Conservation (phyloP, 331 rosid species). For the Malus hybrid region DNA sequence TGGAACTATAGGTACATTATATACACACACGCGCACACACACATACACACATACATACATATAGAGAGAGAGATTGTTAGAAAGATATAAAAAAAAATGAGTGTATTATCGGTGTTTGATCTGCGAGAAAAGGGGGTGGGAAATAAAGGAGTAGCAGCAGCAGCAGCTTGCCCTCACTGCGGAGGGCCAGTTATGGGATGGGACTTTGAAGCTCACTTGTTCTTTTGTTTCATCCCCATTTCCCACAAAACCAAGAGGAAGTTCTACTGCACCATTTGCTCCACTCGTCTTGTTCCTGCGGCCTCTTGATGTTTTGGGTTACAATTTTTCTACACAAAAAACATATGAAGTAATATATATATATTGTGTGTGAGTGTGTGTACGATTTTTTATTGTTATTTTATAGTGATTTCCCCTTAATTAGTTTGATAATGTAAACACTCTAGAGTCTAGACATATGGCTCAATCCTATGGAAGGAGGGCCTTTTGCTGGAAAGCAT, state of each 20-base stretch:
- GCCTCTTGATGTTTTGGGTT: background rate
- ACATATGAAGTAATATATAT: too few species aligned
- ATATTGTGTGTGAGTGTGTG: too few species aligned
- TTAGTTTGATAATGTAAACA: too few species aligned
- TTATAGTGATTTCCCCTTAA: too few species aligned
- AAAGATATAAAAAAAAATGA: background rate
- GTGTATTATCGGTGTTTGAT: slow-evolving; percentile 17
- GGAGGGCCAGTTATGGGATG: slow-evolving; percentile 31
- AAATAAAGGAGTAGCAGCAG: slow-evolving; percentile 2
- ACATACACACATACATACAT: background rate
- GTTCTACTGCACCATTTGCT: slow-evolving; percentile 23
- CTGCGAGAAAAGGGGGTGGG: slow-evolving; percentile 10
- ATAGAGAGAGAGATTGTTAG: background rate
- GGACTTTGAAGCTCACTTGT: slow-evolving; percentile 8
- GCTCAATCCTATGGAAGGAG: too few species aligned
- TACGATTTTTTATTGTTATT: too few species aligned
- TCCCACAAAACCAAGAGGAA: slow-evolving; percentile 26
- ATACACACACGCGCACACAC: too few species aligned
- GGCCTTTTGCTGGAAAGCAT: too few species aligned
- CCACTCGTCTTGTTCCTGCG: slow-evolving; percentile 11
- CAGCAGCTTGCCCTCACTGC: slow-evolving; percentile 21
- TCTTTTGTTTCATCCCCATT: slow-evolving; percentile 16
- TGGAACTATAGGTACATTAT: too few species aligned
- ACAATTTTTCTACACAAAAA: background rate
- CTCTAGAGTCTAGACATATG: too few species aligned